Evolutionary conservation across 2,329 filamentous ascomycete genomes (phyloP).

Genomic region (Aspergillus transmontanensis): DNA sequence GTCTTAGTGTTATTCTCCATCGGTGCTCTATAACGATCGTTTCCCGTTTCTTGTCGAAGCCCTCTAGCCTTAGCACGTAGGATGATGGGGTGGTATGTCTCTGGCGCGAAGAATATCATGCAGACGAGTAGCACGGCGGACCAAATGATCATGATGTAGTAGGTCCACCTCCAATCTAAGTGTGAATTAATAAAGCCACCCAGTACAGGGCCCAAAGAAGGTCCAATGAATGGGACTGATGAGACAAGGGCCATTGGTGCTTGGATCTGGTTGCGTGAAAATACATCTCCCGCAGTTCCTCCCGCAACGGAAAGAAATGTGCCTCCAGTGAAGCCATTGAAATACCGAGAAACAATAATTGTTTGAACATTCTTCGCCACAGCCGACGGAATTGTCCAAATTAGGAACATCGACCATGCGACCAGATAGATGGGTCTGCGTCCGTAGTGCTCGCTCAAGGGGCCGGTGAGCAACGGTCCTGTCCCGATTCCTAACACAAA

Average conservation of each 20-base stretch:
- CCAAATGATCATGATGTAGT: conserved; percentile 83
- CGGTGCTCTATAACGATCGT: conserved; percentile 71
- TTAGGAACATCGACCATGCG: conserved; percentile 70
- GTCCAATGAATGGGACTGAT: background rate
- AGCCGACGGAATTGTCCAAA: conserved; percentile 49
- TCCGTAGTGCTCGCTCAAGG: conserved; percentile 66
- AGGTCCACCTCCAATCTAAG: conserved; percentile 66
- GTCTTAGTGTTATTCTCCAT: conserved; percentile 61
- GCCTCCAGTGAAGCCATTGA: background rate
- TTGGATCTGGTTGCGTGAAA: background rate
- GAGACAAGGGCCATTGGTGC: background rate
- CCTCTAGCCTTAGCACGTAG: conserved; percentile 60
- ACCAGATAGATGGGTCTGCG: conserved; percentile 75
- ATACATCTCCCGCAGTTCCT: background rate
- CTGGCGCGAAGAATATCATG: conserved; percentile 73
- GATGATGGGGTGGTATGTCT: conserved; percentile 69
- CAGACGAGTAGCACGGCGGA: conserved; percentile 60
- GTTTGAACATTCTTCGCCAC: background rate
- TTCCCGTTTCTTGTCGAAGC: conserved; percentile 70
- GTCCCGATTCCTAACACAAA: background rate
- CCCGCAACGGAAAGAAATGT: background rate
- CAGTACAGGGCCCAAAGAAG: background rate
- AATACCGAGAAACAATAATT: background rate
- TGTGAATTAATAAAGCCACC: conserved; percentile 17
- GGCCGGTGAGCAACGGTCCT: background rate